Evolutionary conservation across 345 rosid species (phyloP), one percentile per base, ranked within the genome.

Genomic region (Salix exigua): DNA sequence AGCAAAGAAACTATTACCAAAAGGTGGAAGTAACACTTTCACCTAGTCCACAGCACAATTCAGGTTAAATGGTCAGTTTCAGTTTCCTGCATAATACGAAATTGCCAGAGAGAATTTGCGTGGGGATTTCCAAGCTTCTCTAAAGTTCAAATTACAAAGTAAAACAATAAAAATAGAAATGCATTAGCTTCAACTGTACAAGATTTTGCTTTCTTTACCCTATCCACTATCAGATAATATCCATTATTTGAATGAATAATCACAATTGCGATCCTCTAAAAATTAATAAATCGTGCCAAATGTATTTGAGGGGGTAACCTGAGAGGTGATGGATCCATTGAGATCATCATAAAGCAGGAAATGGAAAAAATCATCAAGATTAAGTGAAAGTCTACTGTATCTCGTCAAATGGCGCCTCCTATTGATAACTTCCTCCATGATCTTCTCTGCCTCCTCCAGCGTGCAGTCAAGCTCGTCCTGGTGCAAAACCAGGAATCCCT

Each of bases 281-380:
- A 21, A 31, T 55, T 55, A 26, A 7, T 55, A n/a, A n/a, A n/a
- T 3, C 28, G 14, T n/a, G 28, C 62, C 62, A 58, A 9, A 58
- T 10, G 1, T 25, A 58, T 58, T n/a, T n/a, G 23, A 6, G 53
- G 42, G 37, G 10, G 21, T 6, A 66, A 81, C 84, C 80, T 81
- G 37, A 13, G 76, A 21, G 25, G 37, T 28, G 66, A 81, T 42
- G 18, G 78, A 81, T 8, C 81, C 84, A 40, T 77, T 81, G 74
- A 81, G 67, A 40, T 81, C 84, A 69, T 81, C 81, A n/a, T 25
- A 70, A 37, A 77, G 78, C 78, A 81, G 65, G 78, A 73, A 69
- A 64, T 77, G 75, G 75, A 81, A 81, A 26, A 81, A 81, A 23
- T 77, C 81, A 28, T 77, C 75, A 17, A 81, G 78, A 68, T 73